Conservation (phyloP, 1,284 basidiomycete species). For the Ceratobasidium theobromae region DNA sequence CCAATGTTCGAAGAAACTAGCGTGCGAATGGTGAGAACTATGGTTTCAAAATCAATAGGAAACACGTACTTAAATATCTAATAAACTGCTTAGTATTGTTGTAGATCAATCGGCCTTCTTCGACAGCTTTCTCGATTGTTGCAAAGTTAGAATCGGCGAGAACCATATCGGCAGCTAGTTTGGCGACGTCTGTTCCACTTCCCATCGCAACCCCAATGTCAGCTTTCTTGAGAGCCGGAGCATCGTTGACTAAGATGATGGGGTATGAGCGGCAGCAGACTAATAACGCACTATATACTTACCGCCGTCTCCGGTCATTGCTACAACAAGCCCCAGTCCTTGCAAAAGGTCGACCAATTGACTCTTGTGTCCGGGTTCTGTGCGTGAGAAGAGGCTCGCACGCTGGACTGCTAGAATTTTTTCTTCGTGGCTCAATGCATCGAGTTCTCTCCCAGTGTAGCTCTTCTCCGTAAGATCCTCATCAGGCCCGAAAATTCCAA, state of each 20-base stretch:
- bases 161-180: conserved; percentile 96
- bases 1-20: conserved; percentile 97
- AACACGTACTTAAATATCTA: conserved; percentile 74
- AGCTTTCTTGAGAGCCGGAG: conserved; percentile 93
- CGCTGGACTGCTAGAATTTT: conserved; percentile 83
- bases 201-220: conserved; percentile 99
- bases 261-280: conserved; percentile 31
- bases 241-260: conserved; percentile 78
- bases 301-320: conserved; percentile 60
- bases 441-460: conserved; percentile 92
- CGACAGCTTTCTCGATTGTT: conserved; percentile 93
- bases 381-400: conserved; percentile 89
- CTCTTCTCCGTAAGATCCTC: conserved; percentile 90
- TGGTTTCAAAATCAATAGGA: conserved; percentile 35
- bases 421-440: conserved; percentile 75
- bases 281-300: not conserved
- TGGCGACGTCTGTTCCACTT: conserved; percentile 97
- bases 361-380: conserved; percentile 94
- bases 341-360: conserved; percentile 96
- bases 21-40: conserved; percentile 51
- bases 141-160: conserved; percentile 87
- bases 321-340: conserved; percentile 89
- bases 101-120: conserved; percentile 96
- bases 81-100: conserved; percentile 99
- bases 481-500: conserved; percentile 84